Evolutionary conservation across 176 grass and related monocot genomes (phyloP).

Genomic region (Lolium multiflorum): DNA sequence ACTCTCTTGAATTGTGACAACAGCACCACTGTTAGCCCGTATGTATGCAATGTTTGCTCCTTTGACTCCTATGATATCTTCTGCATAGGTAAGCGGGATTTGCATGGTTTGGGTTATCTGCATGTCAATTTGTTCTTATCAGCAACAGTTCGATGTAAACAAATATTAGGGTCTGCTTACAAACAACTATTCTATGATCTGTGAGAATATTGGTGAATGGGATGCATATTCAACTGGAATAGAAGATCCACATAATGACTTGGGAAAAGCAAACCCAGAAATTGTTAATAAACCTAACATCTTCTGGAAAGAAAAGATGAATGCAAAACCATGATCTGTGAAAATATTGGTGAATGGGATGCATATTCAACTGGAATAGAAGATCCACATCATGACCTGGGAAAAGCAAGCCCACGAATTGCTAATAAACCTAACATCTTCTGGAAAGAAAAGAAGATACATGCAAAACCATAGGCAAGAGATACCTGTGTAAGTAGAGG

Average conservation of each 20-base stretch:
- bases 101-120: constrained; percentile 99
- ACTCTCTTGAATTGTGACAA: constrained; percentile 91
- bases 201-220: neutral
- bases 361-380: too few relatives aligned
- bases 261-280: constrained; percentile 2
- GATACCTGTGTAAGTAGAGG: constrained; percentile 81
- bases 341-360: too few relatives aligned
- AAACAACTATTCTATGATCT: neutral
- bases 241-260: neutral
- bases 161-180: neutral
- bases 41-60: constrained; percentile 96
- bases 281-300: constrained; percentile 15
- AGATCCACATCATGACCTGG: neutral
- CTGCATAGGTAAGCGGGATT: constrained; percentile 95
- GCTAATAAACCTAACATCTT: constrained; percentile 15
- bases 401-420: constrained; percentile 7
- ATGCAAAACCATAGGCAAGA: constrained; percentile 29
- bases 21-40: constrained; percentile 79
- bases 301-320: constrained; percentile 22
- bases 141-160: constrained; percentile 21
- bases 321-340: constrained; percentile 18
- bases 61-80: constrained; percentile 94
- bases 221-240: constrained; percentile 19
- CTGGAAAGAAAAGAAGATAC: constrained; percentile 25
- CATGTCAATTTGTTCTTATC: constrained; percentile 38